Evolutionary conservation across 257 asterid species (phyloP), one percentile per base, ranked within the genome.

Genomic region (Solanum phureja): DNA sequence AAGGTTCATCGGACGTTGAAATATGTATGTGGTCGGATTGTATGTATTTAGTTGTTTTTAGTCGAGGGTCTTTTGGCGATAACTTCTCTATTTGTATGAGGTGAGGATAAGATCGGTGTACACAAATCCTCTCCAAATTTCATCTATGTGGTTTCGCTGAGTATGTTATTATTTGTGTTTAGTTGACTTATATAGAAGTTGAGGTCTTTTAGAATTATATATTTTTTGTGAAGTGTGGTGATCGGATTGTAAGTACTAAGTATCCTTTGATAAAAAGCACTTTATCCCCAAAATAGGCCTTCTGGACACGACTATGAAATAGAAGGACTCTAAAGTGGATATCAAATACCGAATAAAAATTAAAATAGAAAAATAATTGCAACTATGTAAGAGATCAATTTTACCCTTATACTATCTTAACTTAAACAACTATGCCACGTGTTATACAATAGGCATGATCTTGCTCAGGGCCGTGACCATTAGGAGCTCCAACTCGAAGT

Each of bases 311-410:
- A 9, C 1, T 35, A 21, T 10, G 10, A 8, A 72, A 34, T 21
- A 35, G 0, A 2, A 4, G 0, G 11, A 18, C 2, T 19, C 0
- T 11, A 19, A 73, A 1, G 27, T 10, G 2, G 1, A 19, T 19
- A 34, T 0, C 9, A 2, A 3, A 3, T 13, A 18, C 0, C 8
- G 6, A 3, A 29, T 27, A 16, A 60, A 60, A 60, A 21, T 6
- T 4, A 1, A 1, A 21, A 8, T 8, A 23, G 29, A 60, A 60
- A 60, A 60, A 8, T 4, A 60, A 60, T 35, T 56, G 7, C 4
- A 56, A 56, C 3, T 18, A 0, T 18, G n/a, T 56, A 18, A 56
- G n/a, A 56, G 1, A 18, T 56, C 64, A 6, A 56, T 2, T 56
- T 19, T 33, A 0, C 24, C 23, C 11, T 29, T 31, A 7, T 31